A percentile compares a stretch with the other conserved stretches of the same genome.
These are phyloP conservation scores for Ophioceras dolichostomum DNA, from an alignment of 2,329 filamentous ascomycete species.

Conservation along the genomic window DNA sequence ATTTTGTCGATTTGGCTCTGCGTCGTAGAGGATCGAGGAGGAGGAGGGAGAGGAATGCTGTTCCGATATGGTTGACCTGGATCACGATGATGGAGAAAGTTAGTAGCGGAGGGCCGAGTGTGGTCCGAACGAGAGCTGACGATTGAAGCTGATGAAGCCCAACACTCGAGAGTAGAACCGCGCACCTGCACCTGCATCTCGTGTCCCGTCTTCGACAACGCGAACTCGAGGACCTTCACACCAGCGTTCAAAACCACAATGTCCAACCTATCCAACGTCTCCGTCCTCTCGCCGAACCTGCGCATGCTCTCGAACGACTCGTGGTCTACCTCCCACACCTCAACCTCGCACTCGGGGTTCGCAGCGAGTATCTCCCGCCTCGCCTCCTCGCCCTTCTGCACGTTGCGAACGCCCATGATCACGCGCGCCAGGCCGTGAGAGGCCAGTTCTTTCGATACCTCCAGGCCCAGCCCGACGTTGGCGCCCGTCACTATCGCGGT, in stretches of 20 bases:
- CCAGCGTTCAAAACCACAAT: neutral
- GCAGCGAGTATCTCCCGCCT: constrained; percentile 17
- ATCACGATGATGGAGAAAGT: too few species aligned
- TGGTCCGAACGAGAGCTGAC: too few species aligned
- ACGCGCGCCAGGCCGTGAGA: constrained; percentile 8
- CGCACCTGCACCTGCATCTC: neutral
- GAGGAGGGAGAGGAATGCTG: neutral
- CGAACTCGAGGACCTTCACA: neutral
- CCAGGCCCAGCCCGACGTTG: constrained; percentile 8
- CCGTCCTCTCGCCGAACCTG: constrained; percentile 21
- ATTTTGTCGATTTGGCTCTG: neutral
- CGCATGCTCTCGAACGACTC: constrained; percentile 25
- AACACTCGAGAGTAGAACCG: too few species aligned
- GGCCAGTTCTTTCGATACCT: constrained; percentile 7
- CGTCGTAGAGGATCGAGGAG: neutral
- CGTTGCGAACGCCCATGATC: constrained; percentile 18
- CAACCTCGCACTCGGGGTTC: too few species aligned
- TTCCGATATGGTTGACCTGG: neutral
- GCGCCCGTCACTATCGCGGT: constrained; percentile 6
- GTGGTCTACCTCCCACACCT: constrained; percentile 36
- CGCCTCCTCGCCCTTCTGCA: constrained; percentile 19
- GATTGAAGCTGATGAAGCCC: too few species aligned
- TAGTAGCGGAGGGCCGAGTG: too few species aligned
- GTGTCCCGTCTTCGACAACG: neutral
- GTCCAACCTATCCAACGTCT: neutral